These are phyloP conservation scores for Annulohypoxylon nitens DNA, from an alignment of 495 filamentous ascomycete species.

Conservation along the genomic window DNA sequence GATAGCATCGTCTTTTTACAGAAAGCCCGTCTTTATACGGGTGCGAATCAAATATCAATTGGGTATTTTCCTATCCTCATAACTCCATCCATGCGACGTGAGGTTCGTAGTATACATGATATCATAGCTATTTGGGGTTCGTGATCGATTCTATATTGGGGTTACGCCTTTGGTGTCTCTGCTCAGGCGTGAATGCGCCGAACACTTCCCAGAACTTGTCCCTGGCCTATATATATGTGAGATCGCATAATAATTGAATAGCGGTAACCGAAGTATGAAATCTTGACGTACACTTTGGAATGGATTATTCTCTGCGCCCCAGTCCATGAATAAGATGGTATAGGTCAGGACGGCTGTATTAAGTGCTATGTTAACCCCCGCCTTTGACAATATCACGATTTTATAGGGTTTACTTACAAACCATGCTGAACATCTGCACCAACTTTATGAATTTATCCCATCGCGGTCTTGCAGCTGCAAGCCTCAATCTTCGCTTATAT, in stretches of 20 bases:
- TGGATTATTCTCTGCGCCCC: slow-evolving; percentile 70
- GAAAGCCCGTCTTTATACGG: slow-evolving; percentile 16
- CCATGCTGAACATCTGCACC: slow-evolving; percentile 74
- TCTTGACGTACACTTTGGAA: slow-evolving; percentile 68
- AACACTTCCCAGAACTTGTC: slow-evolving; percentile 51
- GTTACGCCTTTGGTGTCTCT: slow-evolving; percentile 38
- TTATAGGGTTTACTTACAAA: slow-evolving; percentile 63
- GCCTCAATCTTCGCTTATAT: slow-evolving; percentile 74
- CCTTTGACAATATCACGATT: background rate
- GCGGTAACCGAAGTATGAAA: background rate
- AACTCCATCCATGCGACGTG: slow-evolving; percentile 41
- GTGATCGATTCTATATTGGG: slow-evolving; percentile 42
- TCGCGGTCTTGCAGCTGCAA: slow-evolving; percentile 79
- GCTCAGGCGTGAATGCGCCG: slow-evolving; percentile 48
- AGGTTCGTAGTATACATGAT: slow-evolving; percentile 38
- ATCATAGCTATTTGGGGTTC: slow-evolving; percentile 30
- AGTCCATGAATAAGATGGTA: slow-evolving; percentile 82
- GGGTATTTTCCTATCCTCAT: slow-evolving; percentile 33
- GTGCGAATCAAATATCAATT: slow-evolving; percentile 26
- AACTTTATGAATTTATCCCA: slow-evolving; percentile 80
- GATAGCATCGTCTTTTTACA: slow-evolving; percentile 32
- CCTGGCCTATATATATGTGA: slow-evolving; percentile 47
- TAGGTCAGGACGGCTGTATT: slow-evolving; percentile 76
- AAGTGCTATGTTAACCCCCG: slow-evolving; percentile 30
- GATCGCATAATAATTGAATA: background rate